phyloP scores from a whole-genome alignment of 352 stramenopile genomes.

The Globisporangium orthogonon region DNA sequence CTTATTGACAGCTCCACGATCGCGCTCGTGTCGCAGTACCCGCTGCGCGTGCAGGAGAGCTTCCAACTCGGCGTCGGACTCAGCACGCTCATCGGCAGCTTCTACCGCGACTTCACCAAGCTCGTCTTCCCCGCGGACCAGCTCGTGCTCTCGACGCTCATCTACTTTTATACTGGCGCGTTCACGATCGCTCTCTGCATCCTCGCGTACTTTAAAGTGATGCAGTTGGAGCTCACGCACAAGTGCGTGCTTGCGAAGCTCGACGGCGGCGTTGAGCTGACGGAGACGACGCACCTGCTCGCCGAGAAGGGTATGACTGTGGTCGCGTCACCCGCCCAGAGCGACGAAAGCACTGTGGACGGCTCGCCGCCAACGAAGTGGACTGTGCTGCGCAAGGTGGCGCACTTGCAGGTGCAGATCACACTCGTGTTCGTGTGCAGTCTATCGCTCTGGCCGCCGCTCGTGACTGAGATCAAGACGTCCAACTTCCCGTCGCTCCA shows the following conservation, averaged over 20 bases:
- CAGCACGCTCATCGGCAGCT: conserved; percentile 72
- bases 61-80: conserved; percentile 80
- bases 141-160: conserved; percentile 58
- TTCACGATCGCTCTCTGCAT: conserved; percentile 79
- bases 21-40: conserved; percentile 76
- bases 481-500: conserved; percentile 72
- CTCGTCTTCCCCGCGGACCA: conserved; percentile 56
- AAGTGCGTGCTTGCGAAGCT: conserved; percentile 32
- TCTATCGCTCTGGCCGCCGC: conserved; percentile 68
- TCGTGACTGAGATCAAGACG: conserved; percentile 79
- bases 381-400: conserved; percentile 61
- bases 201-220: conserved; percentile 60
- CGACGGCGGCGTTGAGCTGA: conserved; percentile 44
- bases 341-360: conserved; percentile 15
- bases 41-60: conserved; percentile 66
- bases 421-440: conserved; percentile 66
- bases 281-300: conserved; percentile 44
- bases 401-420: conserved; percentile 58
- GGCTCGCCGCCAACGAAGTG: conserved; percentile 42
- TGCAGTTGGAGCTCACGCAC: conserved; percentile 46
- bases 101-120: conserved; percentile 83
- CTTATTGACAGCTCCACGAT: conserved; percentile 84
- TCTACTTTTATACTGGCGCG: conserved; percentile 82
- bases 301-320: not conserved
- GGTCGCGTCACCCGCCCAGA: not conserved